Conservation (phyloP, 192 early-diverging fungal species). For the Chytriomyces confervae region DNA sequence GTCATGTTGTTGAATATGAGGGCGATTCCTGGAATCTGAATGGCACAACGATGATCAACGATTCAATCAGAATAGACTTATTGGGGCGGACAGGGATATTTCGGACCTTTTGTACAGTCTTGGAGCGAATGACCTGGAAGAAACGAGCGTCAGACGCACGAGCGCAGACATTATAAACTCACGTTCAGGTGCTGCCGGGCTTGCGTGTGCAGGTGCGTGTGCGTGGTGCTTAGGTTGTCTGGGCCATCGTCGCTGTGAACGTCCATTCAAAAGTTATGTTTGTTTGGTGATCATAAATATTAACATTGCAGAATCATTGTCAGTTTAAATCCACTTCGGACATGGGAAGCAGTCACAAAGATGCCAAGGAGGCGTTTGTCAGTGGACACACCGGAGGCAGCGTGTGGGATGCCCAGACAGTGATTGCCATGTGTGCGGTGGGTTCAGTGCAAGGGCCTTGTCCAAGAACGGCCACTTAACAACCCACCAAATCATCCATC, state of each 20-base stretch:
- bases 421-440: conserved; percentile 41
- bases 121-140: conserved; percentile 3
- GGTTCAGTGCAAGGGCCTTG: not conserved
- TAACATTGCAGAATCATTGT: too few relatives aligned
- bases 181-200: too few relatives aligned
- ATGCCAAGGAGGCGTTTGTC: conserved; percentile 52
- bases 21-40: conserved; percentile 22
- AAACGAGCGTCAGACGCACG: not conserved
- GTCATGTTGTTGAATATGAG: conserved; percentile 38
- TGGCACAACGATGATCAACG: not conserved
- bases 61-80: not conserved
- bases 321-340: not conserved
- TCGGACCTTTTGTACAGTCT: conserved; percentile 24
- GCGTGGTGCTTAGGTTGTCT: too few relatives aligned
- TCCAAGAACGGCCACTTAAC: too few relatives aligned
- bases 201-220: too few relatives aligned
- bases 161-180: too few relatives aligned
- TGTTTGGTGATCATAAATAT: too few relatives aligned
- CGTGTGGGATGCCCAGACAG: conserved; percentile 37
- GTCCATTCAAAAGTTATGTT: too few relatives aligned
- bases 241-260: too few relatives aligned
- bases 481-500: too few relatives aligned
- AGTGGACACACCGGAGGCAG: conserved; percentile 48
- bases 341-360: conserved; percentile 1
- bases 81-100: not conserved